Evolutionary conservation across 2,329 filamentous ascomycete species (phyloP), one percentile per base, ranked within the genome.

Genomic region (Microcera coccophila): DNA sequence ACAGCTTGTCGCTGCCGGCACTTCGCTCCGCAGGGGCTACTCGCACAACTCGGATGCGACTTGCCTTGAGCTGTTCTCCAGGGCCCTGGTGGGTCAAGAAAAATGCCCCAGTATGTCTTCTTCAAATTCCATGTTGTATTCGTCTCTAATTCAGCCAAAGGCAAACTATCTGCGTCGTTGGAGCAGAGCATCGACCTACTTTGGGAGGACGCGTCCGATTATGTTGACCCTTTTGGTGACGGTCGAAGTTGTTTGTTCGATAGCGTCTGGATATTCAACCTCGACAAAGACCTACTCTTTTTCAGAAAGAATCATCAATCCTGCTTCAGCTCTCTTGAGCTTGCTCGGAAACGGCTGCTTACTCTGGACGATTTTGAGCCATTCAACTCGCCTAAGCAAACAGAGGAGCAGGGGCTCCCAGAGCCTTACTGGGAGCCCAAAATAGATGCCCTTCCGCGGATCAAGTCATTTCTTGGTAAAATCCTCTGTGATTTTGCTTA

Each of bases 191-290:
- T 32, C 29, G 8, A 32, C 5, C n/a, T 47, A 15, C 33, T 14
- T 29, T 52, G 50, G 50, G 20, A 42, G 2, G 46, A 51, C 16
- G 32, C 44, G 8, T 48, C 47, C 38, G 54, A 55, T 39, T 32
- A 48, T 32, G 47, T 54, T 18, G 47, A 55, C 36, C 52, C 54
- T 34, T 55, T 50, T 41, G 54, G 52, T 10, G 52, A 55, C 47
- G 34, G 28, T 15, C 52, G 50, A 28, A 45, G 47, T 16, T 28
- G 7, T 21, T n/a, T 16, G 16, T 47, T 55, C 17, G 16, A 54
- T 22, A 55, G 50, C 36, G 46, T 54, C 21, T 54, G 52, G 50
- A 45, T 39, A 33, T 52, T 50, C 34, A 44, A 57, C 22, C 38
- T 55, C n/a, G 34, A 38, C 17, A 48, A 47, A 20, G 46, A 57